Base-by-base conservation (phyloP, 495 filamentous ascomycete species). In the Neurospora sp. region DNA sequence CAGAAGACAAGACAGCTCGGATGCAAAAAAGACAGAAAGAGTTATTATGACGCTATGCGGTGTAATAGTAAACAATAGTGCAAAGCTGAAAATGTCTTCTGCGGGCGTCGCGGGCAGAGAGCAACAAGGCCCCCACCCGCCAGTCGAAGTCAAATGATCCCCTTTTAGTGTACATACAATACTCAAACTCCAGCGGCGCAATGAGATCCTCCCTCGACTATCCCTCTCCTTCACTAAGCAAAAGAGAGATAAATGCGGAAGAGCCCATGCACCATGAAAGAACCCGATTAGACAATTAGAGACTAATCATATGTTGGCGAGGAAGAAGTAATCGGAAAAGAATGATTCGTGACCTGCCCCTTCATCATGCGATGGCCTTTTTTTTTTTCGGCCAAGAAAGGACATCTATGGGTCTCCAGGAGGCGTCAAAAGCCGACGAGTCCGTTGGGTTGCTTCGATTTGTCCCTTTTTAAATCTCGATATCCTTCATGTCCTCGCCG, bases 401-500 rank as follows among this genome's bases (percentile, higher is more conserved):
- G 27, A 65, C 53, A 37, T 35, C 27, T 18, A 44, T 44, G 41
- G 35, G 53, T 8, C 27, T 65, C 53, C 27, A 65, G 53, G 27
- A 65, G 27, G 22, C 27, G 53, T 37, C 53, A 8, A 61, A 10
- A 59, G 53, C 10, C 16, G 53, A 18, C 27, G 7, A 8, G 31
- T 18, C 14, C 53, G 53, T 65, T 61, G 10, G 27, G 53, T 65
- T 35, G 53, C 47, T 65, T 59, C 20, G 47, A 14, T 14, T 14
- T 59, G 22, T 59, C 20, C 47, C 16, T 27, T 77, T 70, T 75
- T 73, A 89, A 71, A 89, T 89, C 79, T 89, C 86, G 75, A 89
- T 88, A 47, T 85, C 86, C 79, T 88, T 89, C 86, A 89, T 87
- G 31, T 80, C 79, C 68, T 82, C 85, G 72, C 85, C 85, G 14